Evolutionary conservation across 768 basidiomycete genomes (phyloP).

Genomic region (Amanita rubescens): DNA sequence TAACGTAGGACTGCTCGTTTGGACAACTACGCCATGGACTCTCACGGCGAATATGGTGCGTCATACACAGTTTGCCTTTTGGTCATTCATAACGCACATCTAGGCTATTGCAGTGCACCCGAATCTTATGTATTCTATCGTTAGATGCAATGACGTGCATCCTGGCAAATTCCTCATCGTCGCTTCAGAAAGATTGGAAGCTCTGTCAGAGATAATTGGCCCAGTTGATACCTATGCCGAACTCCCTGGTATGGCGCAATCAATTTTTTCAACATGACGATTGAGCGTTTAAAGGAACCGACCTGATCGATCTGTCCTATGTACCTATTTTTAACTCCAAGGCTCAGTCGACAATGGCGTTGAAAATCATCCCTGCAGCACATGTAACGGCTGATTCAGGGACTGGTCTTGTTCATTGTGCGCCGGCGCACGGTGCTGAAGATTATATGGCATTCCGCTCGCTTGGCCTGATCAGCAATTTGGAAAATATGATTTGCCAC

Average conservation of each 20-base stretch:
- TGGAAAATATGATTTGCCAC: constrained; percentile 61
- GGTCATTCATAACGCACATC: constrained; percentile 6
- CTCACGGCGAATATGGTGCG: constrained; percentile 90
- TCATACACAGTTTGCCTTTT: background rate
- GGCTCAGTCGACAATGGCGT: constrained; percentile 20
- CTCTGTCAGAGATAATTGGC: constrained; percentile 30
- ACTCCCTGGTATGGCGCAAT: constrained; percentile 26
- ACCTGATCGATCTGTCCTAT: constrained; percentile 58
- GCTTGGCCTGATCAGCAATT: constrained; percentile 39
- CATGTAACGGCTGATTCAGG: constrained; percentile 88
- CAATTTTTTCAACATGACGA: background rate
- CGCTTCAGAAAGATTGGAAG: constrained; percentile 42
- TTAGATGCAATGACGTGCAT: constrained; percentile 21
- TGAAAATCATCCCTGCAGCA: constrained; percentile 54
- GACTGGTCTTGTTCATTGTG: constrained; percentile 92
- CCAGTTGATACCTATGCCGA: constrained; percentile 27
- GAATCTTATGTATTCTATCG: constrained; percentile 59
- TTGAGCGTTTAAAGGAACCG: constrained; percentile 27
- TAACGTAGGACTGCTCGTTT: constrained; percentile 61
- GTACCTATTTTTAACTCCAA: constrained; percentile 47
- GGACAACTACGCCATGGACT: constrained; percentile 99
- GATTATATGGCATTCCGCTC: constrained; percentile 78
- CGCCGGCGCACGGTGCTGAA: constrained; percentile 90
- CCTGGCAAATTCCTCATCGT: constrained; percentile 32
- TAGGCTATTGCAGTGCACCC: constrained; percentile 87